Conservation (phyloP, 192 early-diverging fungal genomes). For the Podochytrium sp. region DNA sequence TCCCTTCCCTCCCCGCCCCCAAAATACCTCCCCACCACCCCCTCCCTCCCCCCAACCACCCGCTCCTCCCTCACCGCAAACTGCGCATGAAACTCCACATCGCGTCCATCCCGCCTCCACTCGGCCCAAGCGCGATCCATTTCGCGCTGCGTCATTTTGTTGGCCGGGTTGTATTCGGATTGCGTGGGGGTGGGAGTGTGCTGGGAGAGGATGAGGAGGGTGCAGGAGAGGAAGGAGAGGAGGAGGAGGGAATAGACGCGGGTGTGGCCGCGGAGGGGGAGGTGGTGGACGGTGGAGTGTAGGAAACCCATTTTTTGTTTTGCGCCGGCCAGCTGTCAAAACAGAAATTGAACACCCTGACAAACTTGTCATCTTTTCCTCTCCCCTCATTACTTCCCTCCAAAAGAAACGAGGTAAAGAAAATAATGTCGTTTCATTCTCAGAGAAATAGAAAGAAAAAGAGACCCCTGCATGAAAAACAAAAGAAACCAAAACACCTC, state of each 20-base stretch:
- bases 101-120: background rate
- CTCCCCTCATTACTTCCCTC: too few species aligned
- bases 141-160: constrained; percentile 8
- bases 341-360: too few species aligned
- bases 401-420: too few species aligned
- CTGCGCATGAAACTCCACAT: background rate
- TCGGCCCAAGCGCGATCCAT: background rate
- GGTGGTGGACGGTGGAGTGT: too few species aligned
- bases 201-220: background rate
- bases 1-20: background rate
- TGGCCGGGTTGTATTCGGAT: constrained; percentile 10
- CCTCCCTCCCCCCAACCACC: background rate
- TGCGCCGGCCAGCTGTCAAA: too few species aligned
- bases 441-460: too few species aligned
- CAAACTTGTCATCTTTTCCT: too few species aligned
- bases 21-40: background rate
- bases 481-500: background rate
- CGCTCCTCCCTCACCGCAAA: background rate
- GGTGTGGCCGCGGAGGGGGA: too few species aligned
- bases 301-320: too few species aligned
- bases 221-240: background rate
- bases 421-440: too few species aligned
- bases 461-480: too few species aligned
- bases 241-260: background rate
- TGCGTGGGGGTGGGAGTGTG: background rate